phyloP scores from a whole-genome alignment of 768 basidiomycete genomes.

The Naganishia onofrii region DNA sequence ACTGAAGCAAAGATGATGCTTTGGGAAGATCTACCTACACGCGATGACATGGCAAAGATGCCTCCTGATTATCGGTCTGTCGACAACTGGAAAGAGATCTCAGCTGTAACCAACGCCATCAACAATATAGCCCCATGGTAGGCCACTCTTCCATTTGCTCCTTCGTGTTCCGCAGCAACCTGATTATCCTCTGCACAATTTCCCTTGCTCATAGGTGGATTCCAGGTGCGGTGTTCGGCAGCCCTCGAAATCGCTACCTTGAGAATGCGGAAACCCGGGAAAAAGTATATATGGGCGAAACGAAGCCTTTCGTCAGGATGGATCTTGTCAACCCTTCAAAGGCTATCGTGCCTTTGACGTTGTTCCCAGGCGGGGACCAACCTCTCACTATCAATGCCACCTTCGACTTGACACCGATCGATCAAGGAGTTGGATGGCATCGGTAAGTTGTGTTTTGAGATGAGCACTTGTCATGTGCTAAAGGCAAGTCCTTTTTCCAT shows the following conservation, averaged over 20 bases:
- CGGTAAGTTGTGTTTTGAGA: neutral
- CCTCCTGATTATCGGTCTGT: neutral
- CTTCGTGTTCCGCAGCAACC: too few relatives aligned
- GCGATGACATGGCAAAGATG: conserved; percentile 2
- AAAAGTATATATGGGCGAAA: neutral
- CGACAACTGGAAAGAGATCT: neutral
- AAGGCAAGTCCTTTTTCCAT: neutral
- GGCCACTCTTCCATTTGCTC: neutral
- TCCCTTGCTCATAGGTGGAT: neutral
- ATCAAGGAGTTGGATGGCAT: neutral
- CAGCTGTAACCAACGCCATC: neutral
- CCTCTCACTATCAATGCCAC: neutral
- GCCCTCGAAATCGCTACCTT: neutral
- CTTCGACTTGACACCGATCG: neutral
- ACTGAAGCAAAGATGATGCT: neutral
- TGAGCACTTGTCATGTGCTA: neutral
- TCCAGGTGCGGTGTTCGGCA: neutral
- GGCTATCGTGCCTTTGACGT: neutral
- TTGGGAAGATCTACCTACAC: neutral
- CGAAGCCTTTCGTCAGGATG: neutral
- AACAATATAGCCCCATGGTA: neutral
- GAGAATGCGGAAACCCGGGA: neutral
- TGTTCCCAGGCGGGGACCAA: neutral
- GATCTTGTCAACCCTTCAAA: neutral
- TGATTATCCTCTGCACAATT: too few relatives aligned